A percentile compares a stretch with the other conserved stretches of the same genome.
phyloP scores from a whole-genome alignment of 2,329 filamentous ascomycete genomes.

The Phaeosphaeria sp. region DNA sequence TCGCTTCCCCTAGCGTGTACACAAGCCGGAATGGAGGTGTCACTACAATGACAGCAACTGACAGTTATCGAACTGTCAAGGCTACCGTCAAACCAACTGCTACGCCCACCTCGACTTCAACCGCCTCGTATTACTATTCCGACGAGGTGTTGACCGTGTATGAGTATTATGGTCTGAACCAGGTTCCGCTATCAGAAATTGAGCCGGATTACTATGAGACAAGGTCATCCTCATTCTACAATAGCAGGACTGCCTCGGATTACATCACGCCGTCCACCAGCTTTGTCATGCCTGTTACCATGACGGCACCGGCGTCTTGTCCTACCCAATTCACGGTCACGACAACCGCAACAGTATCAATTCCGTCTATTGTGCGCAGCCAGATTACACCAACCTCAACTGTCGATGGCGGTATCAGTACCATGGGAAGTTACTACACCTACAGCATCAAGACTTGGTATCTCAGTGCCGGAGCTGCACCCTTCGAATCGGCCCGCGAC shows the following conservation, averaged over 20 bases:
- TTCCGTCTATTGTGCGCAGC: constrained; percentile 31
- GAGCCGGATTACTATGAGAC: constrained; percentile 17
- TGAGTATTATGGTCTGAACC: constrained; percentile 26
- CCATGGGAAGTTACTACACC: constrained; percentile 7
- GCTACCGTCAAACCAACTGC: constrained; percentile 32
- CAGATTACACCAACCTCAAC: constrained; percentile 34
- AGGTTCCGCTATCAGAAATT: constrained; percentile 33
- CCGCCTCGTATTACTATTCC: constrained; percentile 7
- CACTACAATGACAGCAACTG: constrained; percentile 14
- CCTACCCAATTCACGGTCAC: constrained; percentile 30
- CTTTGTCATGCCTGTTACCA: constrained; percentile 39
- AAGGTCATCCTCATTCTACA: constrained; percentile 7
- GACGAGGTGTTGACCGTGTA: constrained; percentile 26
- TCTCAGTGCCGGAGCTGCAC: constrained; percentile 32
- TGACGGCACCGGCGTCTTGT: constrained; percentile 38
- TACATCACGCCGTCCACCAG: constrained; percentile 12
- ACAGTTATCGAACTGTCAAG: constrained; percentile 25
- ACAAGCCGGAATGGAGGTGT: constrained; percentile 16
- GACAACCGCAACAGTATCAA: constrained; percentile 20
- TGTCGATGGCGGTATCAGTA: constrained; percentile 12
- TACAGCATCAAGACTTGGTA: constrained; percentile 34
- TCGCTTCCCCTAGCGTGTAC: constrained; percentile 17
- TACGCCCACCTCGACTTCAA: constrained; percentile 23
- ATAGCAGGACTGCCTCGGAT: constrained; percentile 3
- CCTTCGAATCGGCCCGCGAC: constrained; percentile 25